Percentiles rank a stretch among this genome's conserved stretches.
Evolutionary conservation across 2,329 filamentous ascomycete species (phyloP).

Genomic region (Phaeomoniella chlamydospora): DNA sequence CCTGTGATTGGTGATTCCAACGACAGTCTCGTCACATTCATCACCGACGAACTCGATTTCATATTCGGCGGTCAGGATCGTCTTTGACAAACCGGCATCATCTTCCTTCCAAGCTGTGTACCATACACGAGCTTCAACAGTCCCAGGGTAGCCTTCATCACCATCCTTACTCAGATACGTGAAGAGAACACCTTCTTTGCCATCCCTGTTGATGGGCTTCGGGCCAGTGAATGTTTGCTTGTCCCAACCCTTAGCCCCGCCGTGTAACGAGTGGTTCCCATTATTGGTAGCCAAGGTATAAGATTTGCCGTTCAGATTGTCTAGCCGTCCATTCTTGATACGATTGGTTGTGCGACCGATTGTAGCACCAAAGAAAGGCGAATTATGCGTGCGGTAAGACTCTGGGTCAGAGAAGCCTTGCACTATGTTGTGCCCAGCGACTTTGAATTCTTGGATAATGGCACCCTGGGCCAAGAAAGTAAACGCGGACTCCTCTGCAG

Average conservation of each 20-base stretch:
- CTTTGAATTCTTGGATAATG: slow-evolving; percentile 53
- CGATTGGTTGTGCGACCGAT: slow-evolving; percentile 79
- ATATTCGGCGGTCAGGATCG: slow-evolving; percentile 73
- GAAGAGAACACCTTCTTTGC: slow-evolving; percentile 54
- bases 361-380: slow-evolving; percentile 77
- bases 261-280: slow-evolving; percentile 62
- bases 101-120: slow-evolving; percentile 63
- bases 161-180: slow-evolving; percentile 57
- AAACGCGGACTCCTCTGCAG: slow-evolving; percentile 20
- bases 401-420: slow-evolving; percentile 66
- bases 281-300: slow-evolving; percentile 66
- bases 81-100: slow-evolving; percentile 42
- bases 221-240: slow-evolving; percentile 67
- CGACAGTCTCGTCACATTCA: slow-evolving; percentile 70
- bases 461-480: slow-evolving; percentile 29
- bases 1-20: slow-evolving; percentile 96
- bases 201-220: slow-evolving; percentile 37
- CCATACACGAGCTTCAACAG: slow-evolving; percentile 60
- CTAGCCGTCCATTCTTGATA: slow-evolving; percentile 56
- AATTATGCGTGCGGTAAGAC: slow-evolving; percentile 62
- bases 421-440: slow-evolving; percentile 74
- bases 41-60: slow-evolving; percentile 67
- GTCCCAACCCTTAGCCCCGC: slow-evolving; percentile 63
- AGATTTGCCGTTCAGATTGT: slow-evolving; percentile 54
- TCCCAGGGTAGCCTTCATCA: slow-evolving; percentile 82